These are phyloP conservation scores for Neurospora sp. DNA, from an alignment of 495 filamentous ascomycete species.

Conservation along the genomic window DNA sequence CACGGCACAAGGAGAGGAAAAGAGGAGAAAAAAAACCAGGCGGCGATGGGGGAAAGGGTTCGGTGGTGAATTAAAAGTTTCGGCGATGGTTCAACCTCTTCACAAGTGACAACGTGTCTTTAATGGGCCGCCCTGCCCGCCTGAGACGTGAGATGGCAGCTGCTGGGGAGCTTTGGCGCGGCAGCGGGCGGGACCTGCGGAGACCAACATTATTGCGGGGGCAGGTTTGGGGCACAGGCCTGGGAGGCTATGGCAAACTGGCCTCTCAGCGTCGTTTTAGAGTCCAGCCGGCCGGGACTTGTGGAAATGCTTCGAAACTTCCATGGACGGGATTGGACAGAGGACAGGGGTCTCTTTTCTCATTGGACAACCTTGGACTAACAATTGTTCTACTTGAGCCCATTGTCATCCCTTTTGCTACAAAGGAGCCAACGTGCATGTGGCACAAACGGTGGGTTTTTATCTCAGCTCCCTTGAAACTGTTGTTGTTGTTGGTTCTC, in stretches of 20 bases:
- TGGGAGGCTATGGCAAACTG: slow-evolving; percentile 6
- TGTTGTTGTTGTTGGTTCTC: neutral
- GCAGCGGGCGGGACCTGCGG: slow-evolving; percentile 6
- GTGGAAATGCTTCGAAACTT: slow-evolving; percentile 21
- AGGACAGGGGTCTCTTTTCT: neutral
- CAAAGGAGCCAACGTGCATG: neutral
- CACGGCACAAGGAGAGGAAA: slow-evolving; percentile 32
- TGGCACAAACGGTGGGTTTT: neutral
- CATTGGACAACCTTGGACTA: neutral
- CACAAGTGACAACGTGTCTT: slow-evolving; percentile 27
- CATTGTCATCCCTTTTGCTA: neutral
- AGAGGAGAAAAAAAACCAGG: slow-evolving; percentile 9
- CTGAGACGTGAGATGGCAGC: slow-evolving; percentile 9
- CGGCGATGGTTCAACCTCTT: slow-evolving; percentile 10
- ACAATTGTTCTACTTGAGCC: neutral
- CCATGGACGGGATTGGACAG: slow-evolving; percentile 7
- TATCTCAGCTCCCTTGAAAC: neutral
- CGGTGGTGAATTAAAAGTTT: slow-evolving; percentile 25
- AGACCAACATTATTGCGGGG: slow-evolving; percentile 11
- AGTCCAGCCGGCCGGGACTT: slow-evolving; percentile 1
- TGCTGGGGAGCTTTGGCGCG: slow-evolving; percentile 7
- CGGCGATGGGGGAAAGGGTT: neutral
- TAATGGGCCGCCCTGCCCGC: slow-evolving; percentile 7
- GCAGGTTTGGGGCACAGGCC: slow-evolving; percentile 4
- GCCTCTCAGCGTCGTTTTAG: slow-evolving; percentile 6